Base-by-base conservation (phyloP, 768 basidiomycete species). In the Termitomyces sp. region DNA sequence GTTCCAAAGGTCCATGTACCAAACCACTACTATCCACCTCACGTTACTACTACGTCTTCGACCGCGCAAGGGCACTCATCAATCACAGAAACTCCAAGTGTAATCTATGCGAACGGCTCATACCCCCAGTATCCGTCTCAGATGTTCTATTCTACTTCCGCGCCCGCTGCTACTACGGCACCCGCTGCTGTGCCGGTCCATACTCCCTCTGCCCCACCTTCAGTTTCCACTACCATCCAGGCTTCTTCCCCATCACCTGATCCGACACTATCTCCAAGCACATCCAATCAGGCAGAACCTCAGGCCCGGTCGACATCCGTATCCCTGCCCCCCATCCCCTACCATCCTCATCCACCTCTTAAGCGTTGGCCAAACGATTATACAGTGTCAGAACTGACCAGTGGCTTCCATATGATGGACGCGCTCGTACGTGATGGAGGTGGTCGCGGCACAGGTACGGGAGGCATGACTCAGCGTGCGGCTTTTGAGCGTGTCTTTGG, bases 341-440 rank as follows among this genome's bases (percentile, higher is more conserved):
- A 80, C 53, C 81, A 81, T 61, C 77, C 83, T 0, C 83, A 84
- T 60, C 82, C 84, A 2, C 83, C 84, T 2, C 71, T 85, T 30
- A 87, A 87, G 64, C 81, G 85, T 14, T 89, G 87, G 87, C 87
- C 87, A 37, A 87, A 87, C 63, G 87, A 88, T 69, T 87, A 85
- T 66, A 83, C 82, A 9, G 86, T 89, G 21, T 77, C 75, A 50
- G 86, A 88, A 65, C 74, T 88, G 55, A 78, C 84, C 1, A 65
- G 68, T 1, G 86, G 87, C 1, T 86, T 89, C 67, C 75, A 73
- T 38, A 69, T 78, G 41, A 77, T 78, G 76, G 78, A 78, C 65
- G 64, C 56, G 42, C 77, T 70, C 60, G 73, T 67, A 33, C 67
- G 71, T 0, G 71, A 72, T 33, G 69, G 72, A 10, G 69, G 74